A percentile compares a stretch with the other conserved stretches of the same genome.
phyloP scores from a whole-genome alignment of 805 yeast species.

The Sugiyamaella smithiae region DNA sequence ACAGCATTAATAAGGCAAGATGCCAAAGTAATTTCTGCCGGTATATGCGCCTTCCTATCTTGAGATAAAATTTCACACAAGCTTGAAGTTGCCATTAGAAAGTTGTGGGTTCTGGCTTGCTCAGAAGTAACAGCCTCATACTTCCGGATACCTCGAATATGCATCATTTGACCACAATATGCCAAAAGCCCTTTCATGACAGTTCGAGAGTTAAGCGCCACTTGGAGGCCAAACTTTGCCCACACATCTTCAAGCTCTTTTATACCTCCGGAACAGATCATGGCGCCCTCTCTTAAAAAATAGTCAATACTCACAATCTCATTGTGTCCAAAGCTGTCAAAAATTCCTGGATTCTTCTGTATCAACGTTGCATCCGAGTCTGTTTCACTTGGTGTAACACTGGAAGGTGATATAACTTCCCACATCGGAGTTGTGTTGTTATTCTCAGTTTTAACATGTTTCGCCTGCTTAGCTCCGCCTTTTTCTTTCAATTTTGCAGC shows the following conservation, averaged over 20 bases:
- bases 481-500: neutral
- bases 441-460: neutral
- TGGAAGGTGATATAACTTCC: neutral
- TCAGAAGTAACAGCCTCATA: neutral
- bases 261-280: neutral
- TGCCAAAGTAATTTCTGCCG: constrained; percentile 7
- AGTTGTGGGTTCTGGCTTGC: neutral
- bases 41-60: neutral
- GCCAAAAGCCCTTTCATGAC: neutral
- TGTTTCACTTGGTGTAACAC: neutral
- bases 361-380: neutral
- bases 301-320: constrained; percentile 4
- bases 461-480: neutral
- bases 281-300: constrained; percentile 1
- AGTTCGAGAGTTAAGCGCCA: constrained; percentile 5
- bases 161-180: neutral
- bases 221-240: constrained; percentile 1
- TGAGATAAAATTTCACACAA: neutral
- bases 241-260: neutral
- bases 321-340: neutral
- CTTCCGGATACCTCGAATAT: neutral
- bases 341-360: neutral
- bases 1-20: constrained; percentile 3
- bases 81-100: neutral
- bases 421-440: no score